phyloP scores from a whole-genome alignment of 1,284 basidiomycete genomes.

The Leccinum ponderosum region DNA sequence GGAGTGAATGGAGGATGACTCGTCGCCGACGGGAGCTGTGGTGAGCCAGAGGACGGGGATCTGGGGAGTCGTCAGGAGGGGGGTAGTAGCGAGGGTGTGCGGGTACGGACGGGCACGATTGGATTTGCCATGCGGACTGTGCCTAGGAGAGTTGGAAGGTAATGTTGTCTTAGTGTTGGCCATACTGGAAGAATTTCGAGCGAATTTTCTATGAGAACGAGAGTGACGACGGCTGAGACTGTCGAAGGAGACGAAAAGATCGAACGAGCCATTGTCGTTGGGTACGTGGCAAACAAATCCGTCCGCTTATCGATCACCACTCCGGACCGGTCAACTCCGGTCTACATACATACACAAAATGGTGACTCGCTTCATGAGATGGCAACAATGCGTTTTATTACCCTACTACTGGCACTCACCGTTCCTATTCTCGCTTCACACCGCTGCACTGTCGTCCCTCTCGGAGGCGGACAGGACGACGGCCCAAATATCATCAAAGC shows the following conservation, averaged over 20 bases:
- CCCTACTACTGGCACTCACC: slow-evolving; percentile 1
- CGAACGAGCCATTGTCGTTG: neutral
- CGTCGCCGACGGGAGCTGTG: slow-evolving; percentile 36
- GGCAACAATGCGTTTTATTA: slow-evolving; percentile 1
- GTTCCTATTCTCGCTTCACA: neutral
- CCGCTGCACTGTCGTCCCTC: slow-evolving; percentile 10
- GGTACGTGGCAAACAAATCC: slow-evolving; percentile 3
- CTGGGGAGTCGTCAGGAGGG: slow-evolving; percentile 18
- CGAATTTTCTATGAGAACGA: slow-evolving; percentile 67
- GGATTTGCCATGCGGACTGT: slow-evolving; percentile 41
- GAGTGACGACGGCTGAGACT: slow-evolving; percentile 45
- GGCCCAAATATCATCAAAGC: slow-evolving; percentile 17
- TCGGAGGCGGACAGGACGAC: neutral
- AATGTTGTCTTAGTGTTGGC: slow-evolving; percentile 55
- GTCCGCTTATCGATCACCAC: slow-evolving; percentile 19
- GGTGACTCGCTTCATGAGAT: too few species aligned
- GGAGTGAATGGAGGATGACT: slow-evolving; percentile 32
- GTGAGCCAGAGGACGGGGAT: slow-evolving; percentile 44
- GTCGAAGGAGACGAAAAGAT: slow-evolving; percentile 40
- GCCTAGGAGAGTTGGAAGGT: slow-evolving; percentile 51
- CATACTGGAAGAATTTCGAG: slow-evolving; percentile 48
- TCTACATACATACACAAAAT: neutral
- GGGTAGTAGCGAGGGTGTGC: neutral
- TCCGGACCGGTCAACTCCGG: neutral
- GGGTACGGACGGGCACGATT: slow-evolving; percentile 37